phyloP scores from a whole-genome alignment of 106 monocot species.

The Allium cepa region DNA sequence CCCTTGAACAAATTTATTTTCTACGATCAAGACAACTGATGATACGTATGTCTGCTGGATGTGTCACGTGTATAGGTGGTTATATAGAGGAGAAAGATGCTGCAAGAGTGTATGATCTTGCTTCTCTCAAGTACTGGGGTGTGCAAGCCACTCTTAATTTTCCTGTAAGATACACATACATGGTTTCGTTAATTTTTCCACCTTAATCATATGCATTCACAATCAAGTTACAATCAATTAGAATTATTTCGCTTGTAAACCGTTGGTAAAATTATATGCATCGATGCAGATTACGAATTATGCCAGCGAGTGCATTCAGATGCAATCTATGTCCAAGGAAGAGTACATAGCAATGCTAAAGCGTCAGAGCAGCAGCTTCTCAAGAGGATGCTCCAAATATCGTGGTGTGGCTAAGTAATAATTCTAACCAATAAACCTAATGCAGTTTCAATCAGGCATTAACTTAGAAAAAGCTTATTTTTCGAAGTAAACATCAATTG shows the following conservation, averaged over 20 bases:
- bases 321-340: constrained; percentile 28
- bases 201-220: no score
- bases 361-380: constrained; percentile 80
- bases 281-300: no score
- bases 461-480: no score
- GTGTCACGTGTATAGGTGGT: constrained; percentile 25
- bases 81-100: constrained; percentile 61
- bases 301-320: neutral
- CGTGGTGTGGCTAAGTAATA: constrained; percentile 73
- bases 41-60: no score
- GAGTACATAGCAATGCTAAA: constrained; percentile 49
- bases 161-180: constrained; percentile 23
- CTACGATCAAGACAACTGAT: no score
- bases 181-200: no score
- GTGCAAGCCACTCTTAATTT: constrained; percentile 46
- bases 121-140: constrained; percentile 71
- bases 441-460: no score
- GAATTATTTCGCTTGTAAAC: no score
- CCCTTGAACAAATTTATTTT: no score
- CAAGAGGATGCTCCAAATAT: constrained; percentile 85
- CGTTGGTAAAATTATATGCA: no score
- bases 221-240: no score
- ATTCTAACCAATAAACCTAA: neutral
- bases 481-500: no score
- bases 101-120: constrained; percentile 55